Conservation (phyloP, 306 rosid genomes). For the Vigna reflexopilosa region DNA sequence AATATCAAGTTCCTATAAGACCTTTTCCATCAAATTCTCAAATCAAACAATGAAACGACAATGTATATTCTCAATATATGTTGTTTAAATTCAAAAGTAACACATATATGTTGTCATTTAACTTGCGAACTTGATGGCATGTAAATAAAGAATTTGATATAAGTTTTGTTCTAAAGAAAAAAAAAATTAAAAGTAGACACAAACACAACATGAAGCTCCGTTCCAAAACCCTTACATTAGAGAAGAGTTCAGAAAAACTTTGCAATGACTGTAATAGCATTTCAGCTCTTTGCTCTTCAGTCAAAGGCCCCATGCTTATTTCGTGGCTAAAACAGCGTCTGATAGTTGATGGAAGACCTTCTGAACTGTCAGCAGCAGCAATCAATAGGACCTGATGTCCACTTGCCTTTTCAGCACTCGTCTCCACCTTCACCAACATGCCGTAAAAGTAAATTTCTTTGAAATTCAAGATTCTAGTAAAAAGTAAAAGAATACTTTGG, state of each 20-base stretch:
- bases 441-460: conserved; percentile 43
- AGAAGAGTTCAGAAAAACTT: conserved; percentile 62
- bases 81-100: neutral
- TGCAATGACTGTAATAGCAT: conserved; percentile 76
- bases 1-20: neutral
- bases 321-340: conserved; percentile 98
- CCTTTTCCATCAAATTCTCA: neutral
- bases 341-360: conserved; percentile 83
- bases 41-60: neutral
- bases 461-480: conserved; percentile 17
- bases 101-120: neutral
- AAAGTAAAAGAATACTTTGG: conserved; percentile 1
- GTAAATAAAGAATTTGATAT: neutral
- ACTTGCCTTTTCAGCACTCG: conserved; percentile 55
- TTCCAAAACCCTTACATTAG: conserved; percentile 56
- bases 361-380: conserved; percentile 88
- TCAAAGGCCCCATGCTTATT: conserved; percentile 83
- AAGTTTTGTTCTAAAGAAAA: conserved; percentile 5
- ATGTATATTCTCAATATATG: neutral
- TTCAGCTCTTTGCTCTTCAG: conserved; percentile 88
- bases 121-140: neutral
- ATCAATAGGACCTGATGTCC: conserved; percentile 72
- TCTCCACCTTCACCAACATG: conserved; percentile 54
- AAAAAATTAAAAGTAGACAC: conserved; percentile 25
- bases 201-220: conserved; percentile 37